These are phyloP conservation scores for Coccomyxa sp. DNA, from an alignment of 139 green algal species.

Conservation along the genomic window DNA sequence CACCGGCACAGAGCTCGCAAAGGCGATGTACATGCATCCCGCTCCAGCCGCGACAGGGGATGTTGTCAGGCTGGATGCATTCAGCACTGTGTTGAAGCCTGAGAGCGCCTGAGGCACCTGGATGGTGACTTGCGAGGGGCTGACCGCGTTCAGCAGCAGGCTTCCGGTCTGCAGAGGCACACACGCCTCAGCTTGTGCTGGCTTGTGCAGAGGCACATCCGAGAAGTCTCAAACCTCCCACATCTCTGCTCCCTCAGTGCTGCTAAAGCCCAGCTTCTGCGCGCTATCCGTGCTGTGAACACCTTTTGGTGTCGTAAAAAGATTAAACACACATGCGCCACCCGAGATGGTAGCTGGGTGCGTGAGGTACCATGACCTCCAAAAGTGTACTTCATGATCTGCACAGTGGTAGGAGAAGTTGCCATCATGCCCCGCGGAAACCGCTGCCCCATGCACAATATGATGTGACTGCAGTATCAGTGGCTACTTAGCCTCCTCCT, in stretches of 20 bases:
- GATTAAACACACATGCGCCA: not conserved
- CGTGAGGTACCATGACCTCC: no score
- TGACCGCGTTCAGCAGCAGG: not conserved
- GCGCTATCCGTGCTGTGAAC: no score
- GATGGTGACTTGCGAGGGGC: not conserved
- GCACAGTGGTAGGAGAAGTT: no score
- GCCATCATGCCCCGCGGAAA: no score
- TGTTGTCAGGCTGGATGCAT: not conserved
- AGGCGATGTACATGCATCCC: not conserved
- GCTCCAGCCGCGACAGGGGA: not conserved
- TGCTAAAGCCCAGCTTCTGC: not conserved
- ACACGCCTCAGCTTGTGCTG: not conserved
- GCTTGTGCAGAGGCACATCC: not conserved
- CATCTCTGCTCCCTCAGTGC: not conserved
- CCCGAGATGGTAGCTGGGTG: no score
- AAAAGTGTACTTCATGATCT: no score
- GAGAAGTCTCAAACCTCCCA: not conserved
- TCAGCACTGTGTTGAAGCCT: not conserved
- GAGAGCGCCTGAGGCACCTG: not conserved
- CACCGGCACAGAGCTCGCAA: not conserved
- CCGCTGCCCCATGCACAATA: no score
- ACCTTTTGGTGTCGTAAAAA: no score
- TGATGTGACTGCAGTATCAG: not conserved
- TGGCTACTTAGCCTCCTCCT: not conserved
- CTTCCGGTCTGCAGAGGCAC: not conserved